Evolutionary conservation across 176 grass and related monocot genomes (phyloP).

Genomic region (Oryza australiensis): DNA sequence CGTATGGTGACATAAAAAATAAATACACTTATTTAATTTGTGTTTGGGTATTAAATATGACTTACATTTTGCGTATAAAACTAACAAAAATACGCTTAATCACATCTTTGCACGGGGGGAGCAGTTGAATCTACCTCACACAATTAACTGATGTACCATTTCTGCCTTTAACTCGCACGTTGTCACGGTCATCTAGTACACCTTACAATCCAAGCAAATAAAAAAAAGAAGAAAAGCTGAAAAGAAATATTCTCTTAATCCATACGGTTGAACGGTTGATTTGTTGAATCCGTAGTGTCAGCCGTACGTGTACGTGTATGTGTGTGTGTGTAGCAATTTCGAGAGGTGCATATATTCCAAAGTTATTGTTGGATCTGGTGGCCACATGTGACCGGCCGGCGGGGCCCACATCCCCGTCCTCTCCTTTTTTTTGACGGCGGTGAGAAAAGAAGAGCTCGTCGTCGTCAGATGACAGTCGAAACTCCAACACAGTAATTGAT

Average conservation of each 20-base stretch:
- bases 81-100: no score
- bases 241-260: not conserved
- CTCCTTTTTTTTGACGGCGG: not conserved
- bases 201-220: not conserved
- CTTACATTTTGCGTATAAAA: no score
- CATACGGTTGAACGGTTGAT: not conserved
- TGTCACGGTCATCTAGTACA: not conserved
- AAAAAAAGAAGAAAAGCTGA: no score
- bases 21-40: no score
- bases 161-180: not conserved
- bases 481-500: constrained; percentile 29
- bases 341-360: not conserved
- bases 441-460: not conserved
- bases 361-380: constrained; percentile 36
- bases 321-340: not conserved
- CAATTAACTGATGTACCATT: not conserved
- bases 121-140: no score
- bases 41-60: no score
- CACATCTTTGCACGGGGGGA: no score
- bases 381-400: constrained; percentile 7
- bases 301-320: not conserved
- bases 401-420: not conserved
- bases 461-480: constrained; percentile 12
- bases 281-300: not conserved
- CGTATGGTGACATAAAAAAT: no score